phyloP scores from a whole-genome alignment of 2,329 filamentous ascomycete species.

The Apiospora pterosperma region DNA sequence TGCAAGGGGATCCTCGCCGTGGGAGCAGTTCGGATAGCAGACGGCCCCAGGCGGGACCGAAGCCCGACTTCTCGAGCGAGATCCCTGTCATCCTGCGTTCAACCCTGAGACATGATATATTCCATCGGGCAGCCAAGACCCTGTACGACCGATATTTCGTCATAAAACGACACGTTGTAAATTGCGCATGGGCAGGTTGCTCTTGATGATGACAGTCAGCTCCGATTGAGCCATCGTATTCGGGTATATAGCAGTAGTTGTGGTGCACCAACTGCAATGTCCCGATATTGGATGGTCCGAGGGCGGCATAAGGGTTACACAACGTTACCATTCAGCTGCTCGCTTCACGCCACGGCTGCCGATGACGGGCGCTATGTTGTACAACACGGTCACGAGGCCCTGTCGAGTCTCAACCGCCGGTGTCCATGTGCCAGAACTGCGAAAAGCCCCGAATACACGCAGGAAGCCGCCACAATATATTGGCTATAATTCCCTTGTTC shows the following conservation, averaged over 20 bases:
- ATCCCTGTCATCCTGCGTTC: too few species aligned
- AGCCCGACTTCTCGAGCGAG: too few species aligned
- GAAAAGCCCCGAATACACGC: neutral
- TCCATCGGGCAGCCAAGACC: neutral
- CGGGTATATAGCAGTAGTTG: neutral
- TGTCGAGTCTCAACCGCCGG: neutral
- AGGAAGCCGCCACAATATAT: neutral
- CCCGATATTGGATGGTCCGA: neutral
- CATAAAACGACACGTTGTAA: neutral
- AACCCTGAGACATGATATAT: neutral
- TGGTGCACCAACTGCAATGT: neutral
- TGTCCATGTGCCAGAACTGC: neutral
- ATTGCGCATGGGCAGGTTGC: neutral
- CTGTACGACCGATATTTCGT: neutral
- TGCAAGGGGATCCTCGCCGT: neutral
- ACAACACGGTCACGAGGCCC: neutral
- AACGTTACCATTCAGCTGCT: neutral
- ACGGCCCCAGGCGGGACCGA: neutral
- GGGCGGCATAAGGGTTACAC: neutral
- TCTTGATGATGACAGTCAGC: neutral
- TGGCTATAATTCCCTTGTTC: too few species aligned
- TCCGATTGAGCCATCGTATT: neutral
- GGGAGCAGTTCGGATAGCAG: neutral
- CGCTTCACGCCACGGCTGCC: neutral
- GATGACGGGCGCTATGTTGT: neutral